phyloP scores from a whole-genome alignment of 2,329 filamentous ascomycete species.

The Pyrenochaeta sp. region DNA sequence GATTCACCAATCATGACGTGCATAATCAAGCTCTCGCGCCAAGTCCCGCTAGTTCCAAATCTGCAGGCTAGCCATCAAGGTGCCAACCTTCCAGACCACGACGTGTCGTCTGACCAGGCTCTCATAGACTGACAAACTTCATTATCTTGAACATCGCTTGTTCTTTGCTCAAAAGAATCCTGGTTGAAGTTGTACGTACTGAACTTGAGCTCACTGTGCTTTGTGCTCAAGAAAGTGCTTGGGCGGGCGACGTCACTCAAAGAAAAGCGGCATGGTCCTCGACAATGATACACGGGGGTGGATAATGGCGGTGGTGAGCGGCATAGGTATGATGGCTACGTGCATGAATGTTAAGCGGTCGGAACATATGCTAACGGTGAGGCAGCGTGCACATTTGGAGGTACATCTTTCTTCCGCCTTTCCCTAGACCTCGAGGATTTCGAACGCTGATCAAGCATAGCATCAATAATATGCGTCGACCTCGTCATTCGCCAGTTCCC shows the following conservation, averaged over 20 bases:
- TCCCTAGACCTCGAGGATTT: not conserved
- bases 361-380: constrained; percentile 20
- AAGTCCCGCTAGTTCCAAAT: not conserved
- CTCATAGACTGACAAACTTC: not conserved
- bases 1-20: constrained; percentile 11
- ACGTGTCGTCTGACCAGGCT: constrained; percentile 13
- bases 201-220: not conserved
- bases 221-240: constrained; percentile 5
- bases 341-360: constrained; percentile 3
- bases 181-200: not conserved
- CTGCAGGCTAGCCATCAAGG: constrained; percentile 22
- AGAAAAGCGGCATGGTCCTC: constrained; percentile 36
- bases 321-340: constrained; percentile 65
- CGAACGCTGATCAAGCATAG: constrained; percentile 54
- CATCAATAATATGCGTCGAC: constrained; percentile 88
- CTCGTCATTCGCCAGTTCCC: constrained; percentile 76
- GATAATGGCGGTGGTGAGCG: constrained; percentile 87
- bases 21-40: constrained; percentile 5
- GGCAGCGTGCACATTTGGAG: constrained; percentile 50
- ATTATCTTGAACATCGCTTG: not conserved
- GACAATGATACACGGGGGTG: constrained; percentile 82
- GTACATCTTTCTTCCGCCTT: constrained; percentile 24
- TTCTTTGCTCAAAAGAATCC: not conserved
- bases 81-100: constrained; percentile 10
- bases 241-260: constrained; percentile 31